Conservation (phyloP, 176 grass and related monocot species). For the Cenchrus fungigraminus region DNA sequence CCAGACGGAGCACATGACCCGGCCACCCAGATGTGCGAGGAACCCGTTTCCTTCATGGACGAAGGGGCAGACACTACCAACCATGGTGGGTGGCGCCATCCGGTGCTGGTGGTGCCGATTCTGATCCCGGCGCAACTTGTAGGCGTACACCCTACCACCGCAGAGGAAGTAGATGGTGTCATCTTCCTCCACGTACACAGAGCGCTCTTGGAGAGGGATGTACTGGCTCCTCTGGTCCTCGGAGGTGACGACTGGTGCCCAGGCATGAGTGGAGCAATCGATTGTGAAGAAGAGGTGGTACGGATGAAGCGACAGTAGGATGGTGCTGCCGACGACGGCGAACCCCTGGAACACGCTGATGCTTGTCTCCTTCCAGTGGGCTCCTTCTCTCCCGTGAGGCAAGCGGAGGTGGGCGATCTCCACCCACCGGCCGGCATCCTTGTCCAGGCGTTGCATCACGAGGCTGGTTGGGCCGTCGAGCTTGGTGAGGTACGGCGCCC, state of each 20-base stretch:
- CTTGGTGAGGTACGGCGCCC: neutral
- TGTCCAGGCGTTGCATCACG: neutral
- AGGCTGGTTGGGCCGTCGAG: neutral
- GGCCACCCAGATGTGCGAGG: neutral
- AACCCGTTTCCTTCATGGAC: neutral
- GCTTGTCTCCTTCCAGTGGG: neutral
- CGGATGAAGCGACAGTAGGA: neutral
- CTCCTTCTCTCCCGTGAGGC: neutral
- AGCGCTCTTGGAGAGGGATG: neutral
- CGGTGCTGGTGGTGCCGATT: neutral
- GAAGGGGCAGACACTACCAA: neutral
- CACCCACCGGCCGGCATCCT: neutral
- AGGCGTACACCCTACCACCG: neutral
- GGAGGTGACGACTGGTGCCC: neutral
- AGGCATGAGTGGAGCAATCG: neutral
- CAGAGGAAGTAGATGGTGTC: neutral
- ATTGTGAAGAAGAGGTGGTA: neutral
- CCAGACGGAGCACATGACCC: neutral
- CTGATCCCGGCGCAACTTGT: neutral
- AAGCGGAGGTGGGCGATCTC: neutral
- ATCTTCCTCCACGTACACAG: neutral
- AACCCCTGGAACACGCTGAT: neutral
- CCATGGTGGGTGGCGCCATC: neutral
- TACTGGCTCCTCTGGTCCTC: rapidly evolving
- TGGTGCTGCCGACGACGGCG: neutral